These are phyloP conservation scores for Geranomyces variabilis DNA, from an alignment of 192 early-diverging fungal species.

Conservation along the genomic window DNA sequence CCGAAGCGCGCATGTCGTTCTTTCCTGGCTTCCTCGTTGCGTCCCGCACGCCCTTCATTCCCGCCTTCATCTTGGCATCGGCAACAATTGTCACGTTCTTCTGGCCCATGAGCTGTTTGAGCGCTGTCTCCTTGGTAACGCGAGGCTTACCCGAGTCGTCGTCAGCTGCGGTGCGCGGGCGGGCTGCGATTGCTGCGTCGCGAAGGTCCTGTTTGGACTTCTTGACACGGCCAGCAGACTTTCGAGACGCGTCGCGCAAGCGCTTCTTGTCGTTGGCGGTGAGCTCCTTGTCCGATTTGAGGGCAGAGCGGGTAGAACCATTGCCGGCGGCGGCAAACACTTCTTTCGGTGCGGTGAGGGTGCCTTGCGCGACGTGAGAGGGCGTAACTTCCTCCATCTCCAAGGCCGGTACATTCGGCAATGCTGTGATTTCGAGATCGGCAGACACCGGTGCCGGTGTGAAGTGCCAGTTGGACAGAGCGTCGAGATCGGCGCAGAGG, in stretches of 20 bases:
- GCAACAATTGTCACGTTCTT: slow-evolving; percentile 62
- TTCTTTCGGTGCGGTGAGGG: slow-evolving; percentile 87
- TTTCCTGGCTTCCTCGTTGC: slow-evolving; percentile 38
- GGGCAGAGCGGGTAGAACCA: slow-evolving; percentile 42
- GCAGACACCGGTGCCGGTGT: slow-evolving; percentile 72
- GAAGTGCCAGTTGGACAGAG: slow-evolving; percentile 93
- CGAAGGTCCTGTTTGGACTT: slow-evolving; percentile 40
- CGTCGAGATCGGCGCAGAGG: slow-evolving; percentile 84
- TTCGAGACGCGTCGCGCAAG: slow-evolving; percentile 69
- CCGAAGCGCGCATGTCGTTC: slow-evolving; percentile 38
- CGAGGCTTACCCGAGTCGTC: background rate
- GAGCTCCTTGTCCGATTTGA: slow-evolving; percentile 81
- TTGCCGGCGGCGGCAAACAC: slow-evolving; percentile 74
- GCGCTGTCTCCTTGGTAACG: slow-evolving; percentile 60
- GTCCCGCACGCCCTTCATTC: slow-evolving; percentile 27
- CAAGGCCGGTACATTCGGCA: slow-evolving; percentile 76
- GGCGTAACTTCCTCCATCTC: slow-evolving; percentile 96
- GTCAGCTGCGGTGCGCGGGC: slow-evolving; percentile 38
- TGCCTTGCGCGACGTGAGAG: slow-evolving; percentile 77
- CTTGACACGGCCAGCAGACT: slow-evolving; percentile 65
- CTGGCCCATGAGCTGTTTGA: slow-evolving; percentile 67
- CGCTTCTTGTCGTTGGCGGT: slow-evolving; percentile 75
- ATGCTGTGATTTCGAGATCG: slow-evolving; percentile 68
- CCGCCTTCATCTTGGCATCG: slow-evolving; percentile 48
- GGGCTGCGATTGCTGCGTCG: slow-evolving; percentile 48